Base-by-base conservation (phyloP, 768 basidiomycete species). In the Kwoniella sp. region DNA sequence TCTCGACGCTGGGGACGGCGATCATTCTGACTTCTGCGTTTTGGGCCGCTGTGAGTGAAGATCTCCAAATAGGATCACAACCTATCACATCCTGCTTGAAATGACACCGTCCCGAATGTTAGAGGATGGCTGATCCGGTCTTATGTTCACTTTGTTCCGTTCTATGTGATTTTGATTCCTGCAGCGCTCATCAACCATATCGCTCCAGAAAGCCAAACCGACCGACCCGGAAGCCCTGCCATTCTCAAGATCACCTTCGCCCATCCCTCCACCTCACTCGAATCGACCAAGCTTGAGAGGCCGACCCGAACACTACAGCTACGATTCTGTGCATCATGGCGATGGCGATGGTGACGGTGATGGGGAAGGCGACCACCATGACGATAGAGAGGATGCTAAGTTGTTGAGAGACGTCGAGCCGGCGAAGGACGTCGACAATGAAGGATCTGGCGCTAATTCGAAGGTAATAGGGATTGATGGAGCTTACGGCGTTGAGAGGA, bases 1-100 rank as follows among this genome's bases (percentile, higher is more conserved):
- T 89, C 29, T 89, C 88, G 2, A 73, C 87, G 4, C 69, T 86
- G 11, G 91, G 91, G 0, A 87, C 86, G 0, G 50, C 82, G 4
- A 85, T 91, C 63, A 92, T 91, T 68, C 77, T 90, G 38, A 69
- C 81, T 1, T 84, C 86, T 11, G 89, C 89, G 0, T 67, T 87
- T 26, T 90, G 86, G 74, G 85, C 88, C 34, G 88, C 86, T 9
- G 88, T 90, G 79, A 67, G 86, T 52, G 57, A 28, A 11, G 15
- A 25, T 26, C 22, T 30, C 11, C 50, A 22, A 52, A 52, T 22
- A n/a, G 20, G 50, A 9, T 22, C 8, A 11, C 8, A 23, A 52
- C 30, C 20, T 17, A 26, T 0, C 28, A 20, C 20, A 34, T 30
- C 15, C n/a, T n/a, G n/a, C n/a, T n/a, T n/a, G n/a, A n/a, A n/a